Evolutionary conservation across 805 yeast genomes (phyloP), one percentile per base, ranked within the genome.

Genomic region (Saturnispora zaruensis): DNA sequence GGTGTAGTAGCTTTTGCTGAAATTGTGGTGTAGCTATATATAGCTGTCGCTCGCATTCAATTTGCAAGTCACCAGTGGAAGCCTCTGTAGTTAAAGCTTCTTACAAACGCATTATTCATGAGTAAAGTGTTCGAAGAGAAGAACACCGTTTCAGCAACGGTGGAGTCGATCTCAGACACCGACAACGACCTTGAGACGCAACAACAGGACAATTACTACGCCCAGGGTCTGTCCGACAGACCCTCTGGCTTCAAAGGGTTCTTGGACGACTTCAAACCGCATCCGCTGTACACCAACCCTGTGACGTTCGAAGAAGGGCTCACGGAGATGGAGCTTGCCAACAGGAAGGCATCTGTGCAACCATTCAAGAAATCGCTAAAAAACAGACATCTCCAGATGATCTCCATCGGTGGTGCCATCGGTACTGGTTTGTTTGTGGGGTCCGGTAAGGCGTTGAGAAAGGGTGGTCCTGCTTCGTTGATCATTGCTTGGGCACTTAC

Each of bases 351-450:
- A 16, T 70, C 76, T 28, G 67, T 65, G 51, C 66, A 77, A 43
- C 78, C 78, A 14, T 67, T 74, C 52, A 61, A 72, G 26, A 66
- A 81, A 46, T 60, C 70, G 4, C 69, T 81, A 42, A 77, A 76
- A 58, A 74, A 77, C 41, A 72, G 88, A 57, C 89, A 84, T 61
- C 63, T 84, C 57, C 80, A 82, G 50, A 80, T 83, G 87, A 84
- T 84, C 66, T 87, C 90, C 41, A 73, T 84, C 54, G 90, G 90
- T 56, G 88, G 89, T 37, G 76, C 84, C 52, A 83, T 85, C 57
- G 95, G 93, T 57, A 81, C 89, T 7, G 93, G 90, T 56, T 70
- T 86, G 45, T 78, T 86, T 51, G 82, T 86, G 26, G 86, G 86
- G 58, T 77, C 87, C 3, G 84, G 85, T 55, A 65, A 72, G 20